Base-by-base conservation (phyloP, 2,329 filamentous ascomycete genomes). In the Xylariomycetidae sp. region DNA sequence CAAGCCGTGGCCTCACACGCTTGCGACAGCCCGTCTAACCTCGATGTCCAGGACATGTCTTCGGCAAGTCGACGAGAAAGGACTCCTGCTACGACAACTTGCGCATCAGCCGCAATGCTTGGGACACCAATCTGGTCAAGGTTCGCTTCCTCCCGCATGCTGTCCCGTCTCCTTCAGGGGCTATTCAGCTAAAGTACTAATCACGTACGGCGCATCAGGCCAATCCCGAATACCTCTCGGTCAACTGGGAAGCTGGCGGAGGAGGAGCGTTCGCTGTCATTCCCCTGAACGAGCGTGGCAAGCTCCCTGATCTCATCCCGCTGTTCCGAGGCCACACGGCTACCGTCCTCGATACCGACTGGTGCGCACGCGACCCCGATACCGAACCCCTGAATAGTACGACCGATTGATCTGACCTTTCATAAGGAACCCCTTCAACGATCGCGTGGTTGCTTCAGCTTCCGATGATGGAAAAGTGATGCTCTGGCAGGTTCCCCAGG, bases 61-160 rank as follows among this genome's bases (percentile, higher is more conserved):
- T 95, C 70, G 92, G 92, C 60, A 92, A 93, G 67, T 70, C 87
- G 43, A 93, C 89, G 48, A 82, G 86, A 65, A 95, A 95, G 76
- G 92, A 98, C 63, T 85, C 86, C 75, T 95, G 89, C 72, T 98
- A 96, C 68, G 92, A 98, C 65, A 96, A 96, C 64, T 71, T 98
- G 50, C 86, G 87, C 60, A 87, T 98, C 64, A 95, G 88, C 57
- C 86, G 84, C 65, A 98, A 98, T 79, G 92, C 92, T 35, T 98
- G 92, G 92, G 92, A 98, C 64, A 95, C 89, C 55, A 98, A 98
- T 68, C 70, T 98, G 57, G 76, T 96, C 67, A 96, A 96, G 82
- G 88, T 93, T 30, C 30, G 48, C 35, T 24, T 28, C 30, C 17
- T 8, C 13, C 10, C 10, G n/a, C n/a, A n/a, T n/a, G n/a, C n/a